Evolutionary conservation across 768 basidiomycete genomes (phyloP), one percentile per base, ranked within the genome.

Genomic region (Ramaria sp.): DNA sequence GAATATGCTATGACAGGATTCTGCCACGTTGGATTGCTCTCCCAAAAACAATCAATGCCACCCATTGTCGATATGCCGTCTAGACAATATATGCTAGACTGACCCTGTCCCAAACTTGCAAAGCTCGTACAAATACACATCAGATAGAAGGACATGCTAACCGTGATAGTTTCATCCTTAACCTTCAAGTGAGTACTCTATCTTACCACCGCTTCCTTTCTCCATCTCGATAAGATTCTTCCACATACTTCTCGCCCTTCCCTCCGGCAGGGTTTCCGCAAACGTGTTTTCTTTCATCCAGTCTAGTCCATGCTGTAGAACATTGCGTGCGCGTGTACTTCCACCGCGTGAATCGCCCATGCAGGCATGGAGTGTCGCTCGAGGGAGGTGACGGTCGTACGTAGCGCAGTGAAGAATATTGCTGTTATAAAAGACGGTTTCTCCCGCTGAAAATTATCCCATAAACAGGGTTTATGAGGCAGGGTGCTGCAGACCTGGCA

Each of bases 351-450:
- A 70, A 58, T 83, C 78, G 2, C 86, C 85, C 66, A 86, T 80
- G 47, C 73, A 78, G 0, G 77, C 87, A 61, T 89, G 88, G 6
- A 91, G 73, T 2, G 88, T 90, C 30, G 81, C 79, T 2, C 88
- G 75, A 34, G 68, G 70, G 20, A 66, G 65, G 19, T 66, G 66
- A 0, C 75, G 70, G 58, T 73, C 74, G 66, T 90, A 90, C 6
- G 75, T 73, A 4, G 81, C 86, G 55, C 84, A 85, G 62, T 90
- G 88, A 10, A 90, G 71, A 57, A 89, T 83, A 65, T 90, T 89
- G 61, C 77, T 81, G 64, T 87, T 86, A 67, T 90, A 89, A 67
- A 90, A 89, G 22, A 86, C 84, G 0, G 83, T 84, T 58, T 90
- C 83, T 0, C 87, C 86, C 0, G 81, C 86, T 84, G 61, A 43